phyloP scores from a whole-genome alignment of 2,329 filamentous ascomycete genomes.

The Fusarium zealandicum region DNA sequence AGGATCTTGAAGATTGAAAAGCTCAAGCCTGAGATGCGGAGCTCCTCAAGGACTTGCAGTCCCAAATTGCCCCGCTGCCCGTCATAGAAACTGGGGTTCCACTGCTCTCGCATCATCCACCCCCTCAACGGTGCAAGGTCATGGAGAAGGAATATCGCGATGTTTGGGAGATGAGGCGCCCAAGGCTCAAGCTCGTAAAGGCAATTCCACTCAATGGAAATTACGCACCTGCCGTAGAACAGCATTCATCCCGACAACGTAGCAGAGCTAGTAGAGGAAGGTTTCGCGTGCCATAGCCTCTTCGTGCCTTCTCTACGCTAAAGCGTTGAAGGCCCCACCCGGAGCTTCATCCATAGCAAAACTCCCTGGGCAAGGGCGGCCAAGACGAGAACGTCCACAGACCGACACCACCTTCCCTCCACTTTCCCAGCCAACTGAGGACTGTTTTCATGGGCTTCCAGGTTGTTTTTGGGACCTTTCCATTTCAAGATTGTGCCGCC shows the following conservation, averaged over 20 bases:
- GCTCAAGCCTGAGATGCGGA: conserved; percentile 9
- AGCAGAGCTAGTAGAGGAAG: neutral
- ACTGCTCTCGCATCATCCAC: conserved; percentile 16
- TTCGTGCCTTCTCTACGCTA: conserved; percentile 3
- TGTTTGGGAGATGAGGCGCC: neutral
- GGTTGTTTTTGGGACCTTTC: conserved; percentile 13
- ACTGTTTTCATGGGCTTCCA: too few species aligned
- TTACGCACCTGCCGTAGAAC: neutral
- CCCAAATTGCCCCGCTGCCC: conserved; percentile 22
- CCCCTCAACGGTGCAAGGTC: conserved; percentile 5
- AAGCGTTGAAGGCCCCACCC: conserved; percentile 19
- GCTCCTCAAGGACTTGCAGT: conserved; percentile 1
- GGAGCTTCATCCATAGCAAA: conserved; percentile 18
- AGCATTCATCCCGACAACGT: conserved; percentile 8
- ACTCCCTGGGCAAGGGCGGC: conserved; percentile 2
- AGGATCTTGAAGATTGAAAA: conserved; percentile 7
- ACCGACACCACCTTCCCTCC: conserved; percentile 21
- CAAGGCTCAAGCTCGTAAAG: neutral
- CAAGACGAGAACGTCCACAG: too few species aligned
- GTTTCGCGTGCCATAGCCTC: conserved; percentile 7
- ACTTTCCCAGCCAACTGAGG: neutral
- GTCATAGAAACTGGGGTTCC: conserved; percentile 22
- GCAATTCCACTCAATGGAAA: neutral
- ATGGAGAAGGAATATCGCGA: conserved; percentile 6
- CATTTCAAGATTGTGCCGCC: neutral